These are phyloP conservation scores for Colletotrichum destructivum DNA, from an alignment of 2,329 filamentous ascomycete genomes.

Conservation along the genomic window DNA sequence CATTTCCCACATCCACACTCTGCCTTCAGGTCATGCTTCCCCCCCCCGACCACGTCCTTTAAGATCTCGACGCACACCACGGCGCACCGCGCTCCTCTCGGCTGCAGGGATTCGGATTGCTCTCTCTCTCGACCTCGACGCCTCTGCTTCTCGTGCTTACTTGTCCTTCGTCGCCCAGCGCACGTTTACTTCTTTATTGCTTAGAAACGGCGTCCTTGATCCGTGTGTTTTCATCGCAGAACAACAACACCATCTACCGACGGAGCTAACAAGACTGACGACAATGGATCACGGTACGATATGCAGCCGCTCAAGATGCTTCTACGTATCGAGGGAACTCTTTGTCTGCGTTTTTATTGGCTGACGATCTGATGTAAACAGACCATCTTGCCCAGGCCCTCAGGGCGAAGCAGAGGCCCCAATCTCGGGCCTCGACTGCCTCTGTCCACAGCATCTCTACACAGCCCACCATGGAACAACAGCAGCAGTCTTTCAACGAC, in stretches of 20 bases:
- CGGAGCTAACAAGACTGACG: slow-evolving; percentile 23
- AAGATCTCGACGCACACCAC: slow-evolving; percentile 42
- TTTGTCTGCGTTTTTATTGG: slow-evolving; percentile 45
- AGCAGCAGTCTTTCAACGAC: slow-evolving; percentile 56
- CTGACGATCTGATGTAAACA: slow-evolving; percentile 45
- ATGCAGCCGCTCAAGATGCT: background rate
- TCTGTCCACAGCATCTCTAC: slow-evolving; percentile 70
- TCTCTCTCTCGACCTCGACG: slow-evolving; percentile 21
- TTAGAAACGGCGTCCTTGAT: slow-evolving; percentile 33
- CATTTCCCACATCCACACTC: slow-evolving; percentile 37
- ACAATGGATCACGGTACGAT: slow-evolving; percentile 43
- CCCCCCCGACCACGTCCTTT: slow-evolving; percentile 39
- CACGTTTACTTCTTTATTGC: slow-evolving; percentile 39
- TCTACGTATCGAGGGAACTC: slow-evolving; percentile 8
- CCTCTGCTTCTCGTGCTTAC: slow-evolving; percentile 19
- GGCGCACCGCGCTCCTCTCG: slow-evolving; percentile 37
- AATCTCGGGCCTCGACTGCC: slow-evolving; percentile 70
- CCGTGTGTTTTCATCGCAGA: slow-evolving; percentile 43
- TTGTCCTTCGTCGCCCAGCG: slow-evolving; percentile 12
- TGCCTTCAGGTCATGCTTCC: slow-evolving; percentile 25
- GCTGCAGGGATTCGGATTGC: slow-evolving; percentile 38
- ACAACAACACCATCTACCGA: slow-evolving; percentile 31
- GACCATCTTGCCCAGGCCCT: slow-evolving; percentile 51
- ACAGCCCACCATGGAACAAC: slow-evolving; percentile 67
- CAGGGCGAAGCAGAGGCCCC: slow-evolving; percentile 65